Conservation (phyloP, 805 yeast genomes). For the Candida fluviatilis region DNA sequence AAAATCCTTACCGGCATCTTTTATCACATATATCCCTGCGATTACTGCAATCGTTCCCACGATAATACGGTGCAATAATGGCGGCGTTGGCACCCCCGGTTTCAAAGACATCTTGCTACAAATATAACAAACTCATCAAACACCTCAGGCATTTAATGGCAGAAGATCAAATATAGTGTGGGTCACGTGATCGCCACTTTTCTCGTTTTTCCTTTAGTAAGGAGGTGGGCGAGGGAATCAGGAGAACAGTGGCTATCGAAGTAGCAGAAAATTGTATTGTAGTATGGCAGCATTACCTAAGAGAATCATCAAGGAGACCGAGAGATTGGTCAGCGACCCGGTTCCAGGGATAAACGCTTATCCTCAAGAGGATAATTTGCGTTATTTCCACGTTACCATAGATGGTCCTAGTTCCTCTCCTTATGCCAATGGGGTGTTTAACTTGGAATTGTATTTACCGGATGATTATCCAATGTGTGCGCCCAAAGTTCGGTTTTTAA, state of each 20-base stretch:
- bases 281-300: conserved; percentile 69
- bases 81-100: conserved; percentile 27
- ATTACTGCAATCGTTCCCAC: conserved; percentile 34
- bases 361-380: conserved; percentile 90
- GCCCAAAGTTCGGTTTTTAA: conserved; percentile 89
- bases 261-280: neutral
- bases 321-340: conserved; percentile 86
- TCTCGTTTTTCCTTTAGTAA: no score
- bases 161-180: no score
- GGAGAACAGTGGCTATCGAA: neutral
- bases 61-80: conserved; percentile 27
- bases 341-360: conserved; percentile 93
- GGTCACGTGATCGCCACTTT: neutral
- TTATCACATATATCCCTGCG: conserved; percentile 30
- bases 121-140: no score
- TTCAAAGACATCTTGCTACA: conserved; percentile 5
- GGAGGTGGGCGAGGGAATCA: neutral
- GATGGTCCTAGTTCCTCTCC: conserved; percentile 93
- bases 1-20: conserved; percentile 35
- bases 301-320: conserved; percentile 95
- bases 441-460: conserved; percentile 83
- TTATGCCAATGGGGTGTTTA: conserved; percentile 75
- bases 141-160: no score
- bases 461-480: conserved; percentile 98
- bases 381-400: conserved; percentile 88